Base-by-base conservation (phyloP, 192 early-diverging fungal species). In the Tieghemiomyces parasiticus region DNA sequence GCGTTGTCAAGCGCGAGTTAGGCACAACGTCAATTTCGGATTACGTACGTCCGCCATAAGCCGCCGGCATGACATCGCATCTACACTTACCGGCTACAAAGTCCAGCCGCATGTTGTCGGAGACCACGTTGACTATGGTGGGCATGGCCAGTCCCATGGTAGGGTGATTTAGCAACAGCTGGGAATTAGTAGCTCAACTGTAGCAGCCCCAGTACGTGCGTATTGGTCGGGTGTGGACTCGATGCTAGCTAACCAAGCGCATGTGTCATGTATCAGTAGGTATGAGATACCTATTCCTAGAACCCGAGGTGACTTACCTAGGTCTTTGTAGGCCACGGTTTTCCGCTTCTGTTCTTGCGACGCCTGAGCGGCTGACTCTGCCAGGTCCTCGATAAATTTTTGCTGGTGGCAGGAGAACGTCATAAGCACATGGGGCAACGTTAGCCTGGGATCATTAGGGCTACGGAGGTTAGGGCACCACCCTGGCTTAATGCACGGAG, bases 301-400 rank as follows among this genome's bases (percentile, higher is more conserved):
- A 6, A 24, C 4, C 4, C 47, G n/a, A 22, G 4, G 22, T n/a
- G 4, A 48, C 9, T 48, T 48, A 48, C 47, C 47, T 34, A 54
- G 25, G 25, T 54, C 52, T 31, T 54, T 54, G 52, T 54, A 54
- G 30, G 52, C 52, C 8, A 54, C 6, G 30, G 52, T 54, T n/a
- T 54, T 54, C 3, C 52, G 52, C n/a, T 54, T 54, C 6, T 28
- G 4, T n/a, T 24, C 52, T 28, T 33, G 32, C 3, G 52, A 12
- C 9, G 13, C 13, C 25, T 54, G 19, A 12, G 12, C 25, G 32
- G 25, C 52, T 31, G 13, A 25, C n/a, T 34, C 10, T 8, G 30
- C 32, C 52, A 54, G 30, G 2, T 54, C 32, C n/a, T 54, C 26
- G 30, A 31, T 28, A 54, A 54, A 54, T 12, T 29, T 10, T 54